These are phyloP conservation scores for Botrytis byssoidea DNA, from an alignment of 2,329 filamentous ascomycete species.

Conservation along the genomic window DNA sequence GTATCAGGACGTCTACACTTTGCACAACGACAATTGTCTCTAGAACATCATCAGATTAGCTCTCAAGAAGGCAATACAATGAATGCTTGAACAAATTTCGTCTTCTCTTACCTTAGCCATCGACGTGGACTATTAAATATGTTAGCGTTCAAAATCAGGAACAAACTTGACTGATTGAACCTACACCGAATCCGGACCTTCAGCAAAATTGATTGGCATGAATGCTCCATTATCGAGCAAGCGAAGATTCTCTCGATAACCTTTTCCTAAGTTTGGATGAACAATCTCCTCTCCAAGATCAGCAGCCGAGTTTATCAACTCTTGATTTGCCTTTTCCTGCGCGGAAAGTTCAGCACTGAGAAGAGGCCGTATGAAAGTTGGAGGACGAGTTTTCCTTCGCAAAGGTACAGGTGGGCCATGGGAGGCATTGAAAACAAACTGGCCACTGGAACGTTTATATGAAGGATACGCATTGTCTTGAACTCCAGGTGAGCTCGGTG, in stretches of 20 bases:
- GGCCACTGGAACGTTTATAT: background rate
- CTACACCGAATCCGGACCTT: background rate
- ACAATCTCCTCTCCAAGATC: constrained; percentile 7
- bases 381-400: background rate
- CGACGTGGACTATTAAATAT: constrained; percentile 40
- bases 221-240: background rate
- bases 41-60: constrained; percentile 25
- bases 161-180: background rate
- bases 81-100: background rate
- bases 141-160: background rate
- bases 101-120: constrained; percentile 41
- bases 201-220: constrained; percentile 1
- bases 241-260: constrained; percentile 5
- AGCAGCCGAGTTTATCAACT: background rate
- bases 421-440: background rate
- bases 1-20: constrained; percentile 68
- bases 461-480: background rate
- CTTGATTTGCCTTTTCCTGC: constrained; percentile 8
- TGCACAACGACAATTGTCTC: constrained; percentile 71
- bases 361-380: background rate
- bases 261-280: constrained; percentile 11
- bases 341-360: background rate
- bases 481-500: background rate
- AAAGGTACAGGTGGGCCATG: background rate
- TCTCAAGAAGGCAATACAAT: background rate